Percentiles rank a stretch among this genome's conserved stretches.
These are phyloP conservation scores for Ogataea siamensis DNA, from an alignment of 805 yeast species.

Conservation along the genomic window DNA sequence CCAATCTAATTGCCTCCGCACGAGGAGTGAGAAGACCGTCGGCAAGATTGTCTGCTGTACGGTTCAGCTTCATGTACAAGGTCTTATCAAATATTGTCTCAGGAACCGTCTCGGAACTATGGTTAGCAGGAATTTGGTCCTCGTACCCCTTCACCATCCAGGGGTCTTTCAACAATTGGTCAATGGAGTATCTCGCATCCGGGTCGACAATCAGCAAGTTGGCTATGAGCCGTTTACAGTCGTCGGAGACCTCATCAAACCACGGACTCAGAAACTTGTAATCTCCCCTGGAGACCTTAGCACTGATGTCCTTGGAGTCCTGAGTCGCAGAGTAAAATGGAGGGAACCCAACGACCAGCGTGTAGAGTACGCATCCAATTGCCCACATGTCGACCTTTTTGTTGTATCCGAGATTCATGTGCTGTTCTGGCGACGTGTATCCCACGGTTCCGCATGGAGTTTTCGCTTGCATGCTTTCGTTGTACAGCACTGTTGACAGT, in stretches of 20 bases:
- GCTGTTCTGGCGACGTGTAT: slow-evolving; percentile 73
- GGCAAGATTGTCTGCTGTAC: slow-evolving; percentile 23
- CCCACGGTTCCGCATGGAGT: slow-evolving; percentile 80
- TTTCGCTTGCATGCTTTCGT: slow-evolving; percentile 45
- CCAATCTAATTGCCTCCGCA: slow-evolving; percentile 38
- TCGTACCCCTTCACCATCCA: slow-evolving; percentile 49
- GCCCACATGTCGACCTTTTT: slow-evolving; percentile 76
- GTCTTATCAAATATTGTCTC: slow-evolving; percentile 28
- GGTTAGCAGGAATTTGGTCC: slow-evolving; percentile 12
- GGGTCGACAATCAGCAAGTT: slow-evolving; percentile 72
- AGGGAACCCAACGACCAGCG: slow-evolving; percentile 70
- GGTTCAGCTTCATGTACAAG: slow-evolving; percentile 29
- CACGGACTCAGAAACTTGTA: slow-evolving; percentile 76
- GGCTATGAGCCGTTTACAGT: slow-evolving; percentile 66
- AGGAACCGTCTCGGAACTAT: slow-evolving; percentile 28
- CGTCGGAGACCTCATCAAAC: slow-evolving; percentile 81
- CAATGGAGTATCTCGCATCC: slow-evolving; percentile 60
- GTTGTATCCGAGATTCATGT: slow-evolving; percentile 55
- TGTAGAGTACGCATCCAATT: slow-evolving; percentile 66
- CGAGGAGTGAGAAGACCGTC: slow-evolving; percentile 35
- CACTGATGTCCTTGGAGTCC: slow-evolving; percentile 57
- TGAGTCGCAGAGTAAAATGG: slow-evolving; percentile 67
- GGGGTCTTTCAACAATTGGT: slow-evolving; percentile 66
- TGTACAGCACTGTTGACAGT: slow-evolving; percentile 55
- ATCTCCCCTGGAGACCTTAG: slow-evolving; percentile 69